Evolutionary conservation across 2,329 filamentous ascomycete species (phyloP).

Genomic region (Penicillium sp.): DNA sequence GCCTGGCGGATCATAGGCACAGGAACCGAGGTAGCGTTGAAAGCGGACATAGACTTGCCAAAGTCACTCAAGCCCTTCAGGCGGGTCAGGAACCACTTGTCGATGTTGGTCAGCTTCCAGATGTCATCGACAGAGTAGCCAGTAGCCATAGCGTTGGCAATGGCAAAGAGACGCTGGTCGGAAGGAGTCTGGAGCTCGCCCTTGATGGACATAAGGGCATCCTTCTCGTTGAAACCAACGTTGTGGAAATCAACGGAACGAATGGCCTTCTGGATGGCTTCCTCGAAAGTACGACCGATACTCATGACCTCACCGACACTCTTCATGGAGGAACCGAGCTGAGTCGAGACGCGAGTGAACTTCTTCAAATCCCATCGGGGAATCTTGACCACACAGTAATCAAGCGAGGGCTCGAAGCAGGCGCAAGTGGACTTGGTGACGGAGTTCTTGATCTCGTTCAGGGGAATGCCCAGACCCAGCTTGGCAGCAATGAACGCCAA

Average conservation of each 20-base stretch:
- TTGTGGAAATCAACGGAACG: constrained; percentile 94
- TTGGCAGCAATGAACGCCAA: constrained; percentile 96
- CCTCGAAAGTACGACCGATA: constrained; percentile 94
- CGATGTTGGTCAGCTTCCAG: constrained; percentile 97
- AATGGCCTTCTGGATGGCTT: constrained; percentile 98
- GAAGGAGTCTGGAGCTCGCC: constrained; percentile 95
- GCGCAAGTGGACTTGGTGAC: constrained; percentile 95
- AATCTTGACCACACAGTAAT: constrained; percentile 99
- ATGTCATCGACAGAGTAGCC: constrained; percentile 96
- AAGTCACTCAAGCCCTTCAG: constrained; percentile 91
- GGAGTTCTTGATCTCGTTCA: constrained; percentile 95
- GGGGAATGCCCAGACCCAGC: constrained; percentile 86
- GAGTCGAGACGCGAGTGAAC: constrained; percentile 93
- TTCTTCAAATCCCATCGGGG: constrained; percentile 99
- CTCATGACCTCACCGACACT: constrained; percentile 99
- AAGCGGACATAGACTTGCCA: constrained; percentile 72
- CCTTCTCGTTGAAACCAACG: constrained; percentile 88
- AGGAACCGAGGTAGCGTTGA: constrained; percentile 65
- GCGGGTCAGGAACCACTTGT: constrained; percentile 96
- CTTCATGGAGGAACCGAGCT: constrained; percentile 98
- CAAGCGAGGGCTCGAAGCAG: constrained; percentile 96
- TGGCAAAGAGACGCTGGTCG: constrained; percentile 94
- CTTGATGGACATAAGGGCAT: constrained; percentile 91
- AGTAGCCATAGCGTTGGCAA: constrained; percentile 94
- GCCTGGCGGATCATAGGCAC: constrained; percentile 72